Evolutionary conservation across 345 rosid species (phyloP).

Genomic region (Eucalyptus cladocalyx): DNA sequence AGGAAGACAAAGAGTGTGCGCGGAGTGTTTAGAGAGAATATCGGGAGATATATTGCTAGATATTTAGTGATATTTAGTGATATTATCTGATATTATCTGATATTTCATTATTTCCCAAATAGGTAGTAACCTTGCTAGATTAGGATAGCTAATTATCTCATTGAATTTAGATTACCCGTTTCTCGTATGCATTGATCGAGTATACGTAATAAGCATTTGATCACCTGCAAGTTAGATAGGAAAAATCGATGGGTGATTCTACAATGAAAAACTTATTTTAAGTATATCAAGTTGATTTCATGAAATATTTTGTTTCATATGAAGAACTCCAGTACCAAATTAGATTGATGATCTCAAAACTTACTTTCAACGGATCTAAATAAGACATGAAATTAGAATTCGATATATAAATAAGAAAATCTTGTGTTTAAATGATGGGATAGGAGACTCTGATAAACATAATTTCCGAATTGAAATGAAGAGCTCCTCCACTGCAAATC

Average conservation of each 20-base stretch:
- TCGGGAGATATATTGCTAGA: background rate
- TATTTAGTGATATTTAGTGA: background rate
- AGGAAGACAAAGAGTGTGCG: background rate
- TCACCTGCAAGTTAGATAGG: background rate
- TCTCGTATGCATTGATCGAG: background rate
- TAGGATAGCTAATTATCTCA: background rate
- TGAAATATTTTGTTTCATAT: background rate
- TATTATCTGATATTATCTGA: background rate
- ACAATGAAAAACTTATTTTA: background rate
- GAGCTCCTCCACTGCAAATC: background rate
- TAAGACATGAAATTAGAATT: background rate
- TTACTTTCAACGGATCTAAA: background rate
- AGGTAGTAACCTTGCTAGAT: background rate
- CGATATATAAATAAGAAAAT: background rate
- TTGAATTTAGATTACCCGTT: background rate
- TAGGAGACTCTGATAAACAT: background rate
- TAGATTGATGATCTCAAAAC: background rate
- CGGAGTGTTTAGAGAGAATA: background rate
- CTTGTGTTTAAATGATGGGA: background rate
- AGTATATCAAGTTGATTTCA: background rate
- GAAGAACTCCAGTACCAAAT: rapidly evolving
- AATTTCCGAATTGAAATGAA: background rate
- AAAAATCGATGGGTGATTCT: background rate
- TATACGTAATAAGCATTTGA: background rate
- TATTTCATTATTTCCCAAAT: background rate